Base-by-base conservation (phyloP, 2,329 filamentous ascomycete species). In the Fusarium equiseti region DNA sequence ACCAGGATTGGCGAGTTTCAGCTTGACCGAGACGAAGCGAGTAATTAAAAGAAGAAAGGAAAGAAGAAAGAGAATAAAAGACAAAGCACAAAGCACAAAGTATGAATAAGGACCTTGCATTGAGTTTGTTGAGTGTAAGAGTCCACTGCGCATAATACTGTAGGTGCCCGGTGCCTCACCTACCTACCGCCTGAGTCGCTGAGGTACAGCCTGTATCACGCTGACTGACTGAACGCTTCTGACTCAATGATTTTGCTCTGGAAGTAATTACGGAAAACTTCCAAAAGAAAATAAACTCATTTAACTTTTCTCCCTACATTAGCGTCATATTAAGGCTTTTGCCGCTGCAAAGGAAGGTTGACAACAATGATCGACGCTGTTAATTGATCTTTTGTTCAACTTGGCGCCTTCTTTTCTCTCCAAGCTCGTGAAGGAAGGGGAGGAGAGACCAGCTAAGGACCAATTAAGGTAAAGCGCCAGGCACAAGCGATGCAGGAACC, bases 401-500 rank as follows among this genome's bases (percentile, higher is more conserved):
- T 65, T 57, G 65, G 52, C 57, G 43, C 49, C 16, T 35, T 27
- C 46, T 22, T 46, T 46, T 24, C 44, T 51, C 29, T 59, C 35
- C 35, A 38, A n/a, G 18, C 35, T 38, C 12, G 35, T 38, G 35
- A 38, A 38, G 35, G 35, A 12, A 38, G 10, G 10, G 18, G 32
- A 50, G 26, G 52, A 44, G 16, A 43, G 35, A 24, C 24, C 40
- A 48, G 18, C 40, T 38, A 35, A 51, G 35, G 9, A 32, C 66
- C 54, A 46, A 55, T 70, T 66, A 46, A 54, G 63, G 60, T 51
- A 63, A 66, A 55, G 73, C 72, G 63, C 57, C 72, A 75, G 72
- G 73, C 68, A 72, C 69, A 73, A 59, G 58, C 58, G 68, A 74
- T 31, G 71, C 73, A 75, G 73, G 73, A 73, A 75, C 73, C 43